These are phyloP conservation scores for Microdochium nivale DNA, from an alignment of 2,329 filamentous ascomycete genomes.

Conservation along the genomic window DNA sequence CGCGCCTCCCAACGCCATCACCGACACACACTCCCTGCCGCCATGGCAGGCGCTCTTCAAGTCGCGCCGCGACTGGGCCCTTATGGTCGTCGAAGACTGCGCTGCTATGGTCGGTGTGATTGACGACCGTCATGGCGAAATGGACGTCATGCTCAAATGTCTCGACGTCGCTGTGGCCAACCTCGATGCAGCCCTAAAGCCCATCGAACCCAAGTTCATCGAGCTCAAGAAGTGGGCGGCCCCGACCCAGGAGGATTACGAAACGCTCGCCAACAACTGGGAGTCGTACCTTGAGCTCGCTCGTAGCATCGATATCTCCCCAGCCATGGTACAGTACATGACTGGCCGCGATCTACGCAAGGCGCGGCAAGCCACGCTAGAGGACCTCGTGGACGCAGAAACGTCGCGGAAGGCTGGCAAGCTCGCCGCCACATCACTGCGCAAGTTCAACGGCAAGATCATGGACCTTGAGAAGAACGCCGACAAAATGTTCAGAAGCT, in stretches of 20 bases:
- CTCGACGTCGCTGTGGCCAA: constrained; percentile 82
- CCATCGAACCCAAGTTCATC: constrained; percentile 62
- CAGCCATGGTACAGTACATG: constrained; percentile 59
- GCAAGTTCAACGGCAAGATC: constrained; percentile 51
- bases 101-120: constrained; percentile 52
- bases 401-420: constrained; percentile 65
- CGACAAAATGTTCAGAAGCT: constrained; percentile 50
- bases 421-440: constrained; percentile 48
- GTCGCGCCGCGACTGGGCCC: constrained; percentile 71
- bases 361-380: constrained; percentile 48
- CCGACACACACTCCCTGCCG: constrained; percentile 68
- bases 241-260: constrained; percentile 59
- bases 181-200: constrained; percentile 64
- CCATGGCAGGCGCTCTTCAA: constrained; percentile 88
- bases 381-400: constrained; percentile 68
- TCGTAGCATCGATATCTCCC: constrained; percentile 53
- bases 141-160: constrained; percentile 68
- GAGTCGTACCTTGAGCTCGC: constrained; percentile 60
- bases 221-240: constrained; percentile 64
- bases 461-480: constrained; percentile 53
- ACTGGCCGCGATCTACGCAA: constrained; percentile 37
- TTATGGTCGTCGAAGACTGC: constrained; percentile 61
- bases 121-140: constrained; percentile 61
- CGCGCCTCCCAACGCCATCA: constrained; percentile 72
- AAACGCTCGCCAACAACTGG: constrained; percentile 54